These are phyloP conservation scores for Kurtzmaniella fragi DNA, from an alignment of 805 yeast genomes.

Conservation along the genomic window DNA sequence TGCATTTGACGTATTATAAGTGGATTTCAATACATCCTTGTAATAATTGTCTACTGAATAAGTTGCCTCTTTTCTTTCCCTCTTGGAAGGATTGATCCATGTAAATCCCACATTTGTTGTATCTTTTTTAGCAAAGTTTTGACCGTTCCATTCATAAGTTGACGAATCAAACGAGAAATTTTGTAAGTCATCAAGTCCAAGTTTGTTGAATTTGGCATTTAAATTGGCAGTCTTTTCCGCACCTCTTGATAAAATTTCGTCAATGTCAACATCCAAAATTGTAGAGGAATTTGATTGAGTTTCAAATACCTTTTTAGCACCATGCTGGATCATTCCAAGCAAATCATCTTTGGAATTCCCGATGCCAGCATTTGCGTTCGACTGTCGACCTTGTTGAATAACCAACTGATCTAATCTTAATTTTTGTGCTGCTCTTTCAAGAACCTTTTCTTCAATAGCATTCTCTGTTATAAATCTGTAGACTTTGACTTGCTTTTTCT, in stretches of 20 bases:
- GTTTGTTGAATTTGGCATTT: slow-evolving; percentile 74
- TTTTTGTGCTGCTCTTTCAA: slow-evolving; percentile 94
- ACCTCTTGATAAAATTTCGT: slow-evolving; percentile 73
- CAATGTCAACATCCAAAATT: slow-evolving; percentile 66
- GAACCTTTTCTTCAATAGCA: slow-evolving; percentile 93
- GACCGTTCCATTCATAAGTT: slow-evolving; percentile 97
- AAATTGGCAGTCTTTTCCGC: slow-evolving; percentile 74
- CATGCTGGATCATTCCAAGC: slow-evolving; percentile 93
- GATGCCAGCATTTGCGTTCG: slow-evolving; percentile 37
- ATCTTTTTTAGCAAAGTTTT: slow-evolving; percentile 62
- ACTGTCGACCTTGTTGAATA: slow-evolving; percentile 83
- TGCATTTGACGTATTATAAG: slow-evolving; percentile 10
- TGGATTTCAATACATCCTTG: slow-evolving; percentile 53
- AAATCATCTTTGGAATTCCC: slow-evolving; percentile 79
- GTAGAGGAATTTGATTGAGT: slow-evolving; percentile 18
- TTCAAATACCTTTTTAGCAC: slow-evolving; percentile 86
- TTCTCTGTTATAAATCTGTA: slow-evolving; percentile 91
- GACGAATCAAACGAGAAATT: slow-evolving; percentile 83
- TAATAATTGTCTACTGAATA: slow-evolving; percentile 75
- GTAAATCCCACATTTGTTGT: slow-evolving; percentile 36
- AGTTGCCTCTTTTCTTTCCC: slow-evolving; percentile 75
- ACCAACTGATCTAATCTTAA: slow-evolving; percentile 89
- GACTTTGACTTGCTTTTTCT: slow-evolving; percentile 90
- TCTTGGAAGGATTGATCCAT: slow-evolving; percentile 72
- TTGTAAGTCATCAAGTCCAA: slow-evolving; percentile 91